Base-by-base conservation (phyloP, 371 early-diverging fungal species). In the Mucor piriformis region DNA sequence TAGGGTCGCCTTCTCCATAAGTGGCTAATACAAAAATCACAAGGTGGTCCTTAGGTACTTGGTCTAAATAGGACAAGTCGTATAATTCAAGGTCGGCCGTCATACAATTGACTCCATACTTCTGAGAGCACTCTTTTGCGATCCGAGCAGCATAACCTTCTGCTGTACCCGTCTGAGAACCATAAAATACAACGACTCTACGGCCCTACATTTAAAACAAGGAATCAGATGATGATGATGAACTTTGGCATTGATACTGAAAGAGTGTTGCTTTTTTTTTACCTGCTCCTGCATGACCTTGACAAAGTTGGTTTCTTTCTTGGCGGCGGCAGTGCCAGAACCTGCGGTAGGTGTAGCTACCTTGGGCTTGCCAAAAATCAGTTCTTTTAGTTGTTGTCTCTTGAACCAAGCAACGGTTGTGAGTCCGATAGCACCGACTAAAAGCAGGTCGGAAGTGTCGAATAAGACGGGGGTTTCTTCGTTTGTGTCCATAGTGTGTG, bases 111-210 rank as follows among this genome's bases (percentile, higher is more conserved):
- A 93, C 79, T 61, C 91, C 90, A 71, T 83, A 91, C 54, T 82
- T 83, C 68, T 90, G 83, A 24, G 81, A 66, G 53, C 87, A 88
- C 69, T 94, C 95, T 69, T 93, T 94, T 60, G 91, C 91, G 23
- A 91, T 64, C 42, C 94, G 92, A 59, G 78, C 75, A 63, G 97
- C 96, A 63, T 92, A 91, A 65, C 96, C 98, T 75, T 98, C 96
- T 20, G 97, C 98, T 29, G 95, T 95, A 47, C 98, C 98, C 16
- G 96, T 96, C 81, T 97, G 98, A 43, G 95, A 95, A 38, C 96
- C 96, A 71, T 92, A 97, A 70, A 96, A 93, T 46, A 92, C 76
- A 50, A 93, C 85, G 11, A 87, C 84, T 59, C 79, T 71, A 61
- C 87, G 87, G 50, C 82, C 86, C 86, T 85, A 57, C 16, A n/a